Evolutionary conservation across 2,329 filamentous ascomycete genomes (phyloP), one percentile per base, ranked within the genome.

Genomic region (Ascocoryne sarcoides): DNA sequence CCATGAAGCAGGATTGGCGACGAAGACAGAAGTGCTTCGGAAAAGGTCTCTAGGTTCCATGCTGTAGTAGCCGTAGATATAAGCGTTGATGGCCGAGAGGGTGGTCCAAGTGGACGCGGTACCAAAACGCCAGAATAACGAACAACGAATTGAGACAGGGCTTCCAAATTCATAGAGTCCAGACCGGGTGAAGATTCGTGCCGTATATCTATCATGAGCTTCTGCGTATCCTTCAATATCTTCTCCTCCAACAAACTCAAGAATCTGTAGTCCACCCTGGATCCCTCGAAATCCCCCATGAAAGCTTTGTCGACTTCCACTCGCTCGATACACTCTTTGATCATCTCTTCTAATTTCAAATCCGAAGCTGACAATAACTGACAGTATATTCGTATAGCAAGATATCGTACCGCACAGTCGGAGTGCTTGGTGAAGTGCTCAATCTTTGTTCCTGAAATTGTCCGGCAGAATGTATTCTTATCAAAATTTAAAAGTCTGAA

Each of bases 401-500:
- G 69, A 61, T 89, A 95, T 62, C 84, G 77, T 37, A 94, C 74
- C 12, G 74, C 65, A 43, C 63, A 66, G 50, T 72, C 69, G 34
- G 63, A 55, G 58, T 82, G 74, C 37, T 68, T 65, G 51, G 95
- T 82, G 10, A 93, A 66, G 20, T 63, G 63, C 62, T 88, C 79
- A 32, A 95, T 69, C 47, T 75, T 73, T 34, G 76, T 71, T 1
- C 82, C 78, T 26, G 76, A 75, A 23, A 88, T 71, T 52, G 78
- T 67, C 43, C 65, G 66, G 8, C 74, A 73, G 56, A 89, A 95
- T 4, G 71, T 73, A 32, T 73, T 68, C 50, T 75, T 70, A 58
- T 95, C 81, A 56, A 84, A 84, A 55, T 77, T 84, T 45, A 95
- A 68, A 14, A 96, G 71, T 49, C 92, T 77, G 67, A 88, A 93